Base-by-base conservation (phyloP, 2,329 filamentous ascomycete species). In the Penicillium occitanis region DNA sequence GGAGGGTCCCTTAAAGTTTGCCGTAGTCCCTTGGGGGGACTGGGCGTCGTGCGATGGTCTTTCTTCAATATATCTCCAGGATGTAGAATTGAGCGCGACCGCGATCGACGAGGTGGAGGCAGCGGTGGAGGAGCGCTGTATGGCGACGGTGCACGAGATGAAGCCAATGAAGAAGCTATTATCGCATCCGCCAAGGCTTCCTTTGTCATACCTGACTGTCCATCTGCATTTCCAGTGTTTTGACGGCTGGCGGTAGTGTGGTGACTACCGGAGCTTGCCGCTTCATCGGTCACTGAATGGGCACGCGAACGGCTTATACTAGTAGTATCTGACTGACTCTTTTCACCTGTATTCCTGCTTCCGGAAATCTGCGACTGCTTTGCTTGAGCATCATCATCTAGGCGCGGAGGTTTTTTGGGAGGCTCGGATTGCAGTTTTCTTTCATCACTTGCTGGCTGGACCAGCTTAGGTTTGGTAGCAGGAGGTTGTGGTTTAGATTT, bases 131-230 rank as follows among this genome's bases (percentile, higher is more conserved):
- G 73, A 8, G 70, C 68, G 57, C 71, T 78, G n/a, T 72, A 73
- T 22, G 77, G 72, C 13, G 80, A 79, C 13, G 77, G 74, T 37
- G 77, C 77, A 57, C 77, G 77, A 7, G 75, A 73, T 44, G 81
- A 81, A 64, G 81, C 81, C 2, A 82, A 69, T 40, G 81, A 82
- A 11, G 81, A 82, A 19, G 81, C 81, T 19, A 82, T 77, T 68
- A 83, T 80, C 33, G 81, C 81, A 72, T 82, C 77, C 14, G 80
- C 81, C 2, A 81, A 74, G 5, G 77, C 75, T 67, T 78, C 78
- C 66, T 78, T 77, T 35, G 69, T 71, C 70, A 76, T 71, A 11
- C 73, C 69, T 48, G 65, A 63, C 14, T 71, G 53, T 44, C 71
- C 69, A 33, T 75, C 37, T 28, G 60, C 70, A 22, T 71, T 37